phyloP scores from a whole-genome alignment of 148 eudicot genomes.

The Nyssa sinensis region DNA sequence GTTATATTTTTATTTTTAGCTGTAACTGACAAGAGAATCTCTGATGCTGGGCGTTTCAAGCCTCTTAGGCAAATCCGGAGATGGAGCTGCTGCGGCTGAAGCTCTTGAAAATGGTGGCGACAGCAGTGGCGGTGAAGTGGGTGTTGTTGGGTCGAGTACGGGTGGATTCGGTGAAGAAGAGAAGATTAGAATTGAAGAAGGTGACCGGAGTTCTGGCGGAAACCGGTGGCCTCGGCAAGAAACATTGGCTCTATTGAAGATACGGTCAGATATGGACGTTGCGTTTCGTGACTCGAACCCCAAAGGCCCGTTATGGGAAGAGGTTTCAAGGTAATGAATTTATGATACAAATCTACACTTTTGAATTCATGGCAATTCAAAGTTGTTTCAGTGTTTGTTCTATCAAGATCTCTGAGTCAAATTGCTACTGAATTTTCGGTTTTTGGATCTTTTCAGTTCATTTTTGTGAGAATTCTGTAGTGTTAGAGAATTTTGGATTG shows the following conservation, averaged over 20 bases:
- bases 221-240: slow-evolving; percentile 98
- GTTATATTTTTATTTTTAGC: slow-evolving; percentile 23
- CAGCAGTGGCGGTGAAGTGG: slow-evolving; percentile 25
- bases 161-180: slow-evolving; percentile 38
- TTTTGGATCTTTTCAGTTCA: not conserved
- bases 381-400: not conserved
- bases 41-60: slow-evolving; percentile 50
- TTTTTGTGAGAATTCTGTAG: slow-evolving; percentile 20
- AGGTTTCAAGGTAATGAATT: slow-evolving; percentile 72
- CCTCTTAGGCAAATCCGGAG: slow-evolving; percentile 35
- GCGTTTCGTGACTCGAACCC: slow-evolving; percentile 87
- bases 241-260: slow-evolving; percentile 73
- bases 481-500: slow-evolving; percentile 13
- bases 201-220: slow-evolving; percentile 50
- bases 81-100: slow-evolving; percentile 14
- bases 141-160: slow-evolving; percentile 16
- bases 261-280: slow-evolving; percentile 88
- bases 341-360: not conserved
- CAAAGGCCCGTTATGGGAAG: slow-evolving; percentile 95
- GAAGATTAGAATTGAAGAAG: slow-evolving; percentile 26
- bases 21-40: slow-evolving; percentile 22
- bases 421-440: not conserved
- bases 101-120: slow-evolving; percentile 9
- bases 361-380: not conserved
- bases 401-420: slow-evolving; percentile 11